A percentile compares a stretch with the other conserved stretches of the same genome.
Evolutionary conservation across 2,329 filamentous ascomycete genomes (phyloP).

Genomic region (Hypoxylon sp.): DNA sequence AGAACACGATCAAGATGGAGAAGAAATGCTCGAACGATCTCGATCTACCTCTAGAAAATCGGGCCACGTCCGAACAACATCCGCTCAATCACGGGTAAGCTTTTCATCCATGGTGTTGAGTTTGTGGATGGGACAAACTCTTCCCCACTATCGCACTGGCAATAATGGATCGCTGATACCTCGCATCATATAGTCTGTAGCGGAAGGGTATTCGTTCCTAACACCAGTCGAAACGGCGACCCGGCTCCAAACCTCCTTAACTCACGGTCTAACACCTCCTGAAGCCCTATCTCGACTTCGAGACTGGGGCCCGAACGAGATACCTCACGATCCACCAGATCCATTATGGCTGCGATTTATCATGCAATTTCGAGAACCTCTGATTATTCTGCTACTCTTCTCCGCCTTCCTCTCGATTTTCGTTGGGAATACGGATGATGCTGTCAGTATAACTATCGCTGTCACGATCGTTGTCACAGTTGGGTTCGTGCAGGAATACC

Average conservation of each 20-base stretch:
- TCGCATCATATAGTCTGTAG: constrained; percentile 58
- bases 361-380: constrained; percentile 95
- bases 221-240: constrained; percentile 82
- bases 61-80: constrained; percentile 62
- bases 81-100: constrained; percentile 67
- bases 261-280: constrained; percentile 80
- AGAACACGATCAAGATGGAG: constrained; percentile 45
- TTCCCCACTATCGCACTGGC: background rate
- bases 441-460: constrained; percentile 92
- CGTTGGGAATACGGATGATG: constrained; percentile 94
- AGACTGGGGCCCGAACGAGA: constrained; percentile 90
- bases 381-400: constrained; percentile 90
- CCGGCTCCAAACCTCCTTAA: constrained; percentile 83
- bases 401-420: constrained; percentile 90
- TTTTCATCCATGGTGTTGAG: constrained; percentile 10
- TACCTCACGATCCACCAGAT: constrained; percentile 92
- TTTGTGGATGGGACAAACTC: background rate
- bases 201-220: constrained; percentile 73
- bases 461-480: constrained; percentile 97
- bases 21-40: constrained; percentile 50
- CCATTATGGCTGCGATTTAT: constrained; percentile 94
- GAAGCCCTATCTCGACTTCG: constrained; percentile 85
- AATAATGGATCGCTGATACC: constrained; percentile 23
- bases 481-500: constrained; percentile 96
- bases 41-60: constrained; percentile 50